These are phyloP conservation scores for Darksidea phi DNA, from an alignment of 495 filamentous ascomycete genomes.

Conservation along the genomic window DNA sequence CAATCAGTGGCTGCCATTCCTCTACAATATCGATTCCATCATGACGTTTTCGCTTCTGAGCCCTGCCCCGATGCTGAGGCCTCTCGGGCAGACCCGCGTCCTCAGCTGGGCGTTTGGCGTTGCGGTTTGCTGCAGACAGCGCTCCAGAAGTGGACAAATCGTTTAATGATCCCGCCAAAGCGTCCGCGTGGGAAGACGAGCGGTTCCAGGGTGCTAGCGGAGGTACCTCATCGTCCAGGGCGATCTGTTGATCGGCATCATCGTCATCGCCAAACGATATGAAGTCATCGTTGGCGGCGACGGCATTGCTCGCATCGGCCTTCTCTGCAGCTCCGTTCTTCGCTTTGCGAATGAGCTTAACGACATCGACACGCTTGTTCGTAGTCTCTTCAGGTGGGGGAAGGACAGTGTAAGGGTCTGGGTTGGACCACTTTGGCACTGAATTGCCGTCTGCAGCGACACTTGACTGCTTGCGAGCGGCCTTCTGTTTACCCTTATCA, in stretches of 20 bases:
- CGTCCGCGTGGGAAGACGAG: not conserved
- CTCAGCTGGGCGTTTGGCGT: not conserved
- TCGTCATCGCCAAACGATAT: slow-evolving; percentile 73
- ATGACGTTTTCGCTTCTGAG: slow-evolving; percentile 68
- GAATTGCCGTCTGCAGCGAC: slow-evolving; percentile 44
- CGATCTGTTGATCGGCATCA: not conserved
- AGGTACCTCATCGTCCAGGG: not conserved
- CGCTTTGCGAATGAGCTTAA: slow-evolving; percentile 83
- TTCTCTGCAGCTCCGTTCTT: slow-evolving; percentile 52
- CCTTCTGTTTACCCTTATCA: slow-evolving; percentile 12
- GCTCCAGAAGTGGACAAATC: slow-evolving; percentile 1
- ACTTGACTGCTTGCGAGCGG: not conserved
- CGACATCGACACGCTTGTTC: slow-evolving; percentile 74
- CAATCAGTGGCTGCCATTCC: slow-evolving; percentile 55
- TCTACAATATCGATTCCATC: slow-evolving; percentile 52
- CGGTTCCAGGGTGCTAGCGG: not conserved
- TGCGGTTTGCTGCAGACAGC: slow-evolving; percentile 4
- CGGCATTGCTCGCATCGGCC: slow-evolving; percentile 51
- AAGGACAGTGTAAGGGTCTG: slow-evolving; percentile 82
- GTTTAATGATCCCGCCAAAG: slow-evolving; percentile 13
- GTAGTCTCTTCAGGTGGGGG: slow-evolving; percentile 67
- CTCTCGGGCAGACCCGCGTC: not conserved
- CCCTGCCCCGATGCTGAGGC: slow-evolving; percentile 32
- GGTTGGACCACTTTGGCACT: slow-evolving; percentile 84
- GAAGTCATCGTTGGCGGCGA: slow-evolving; percentile 70